These are phyloP conservation scores for Naganishia onofrii DNA, from an alignment of 768 basidiomycete species.

Conservation along the genomic window DNA sequence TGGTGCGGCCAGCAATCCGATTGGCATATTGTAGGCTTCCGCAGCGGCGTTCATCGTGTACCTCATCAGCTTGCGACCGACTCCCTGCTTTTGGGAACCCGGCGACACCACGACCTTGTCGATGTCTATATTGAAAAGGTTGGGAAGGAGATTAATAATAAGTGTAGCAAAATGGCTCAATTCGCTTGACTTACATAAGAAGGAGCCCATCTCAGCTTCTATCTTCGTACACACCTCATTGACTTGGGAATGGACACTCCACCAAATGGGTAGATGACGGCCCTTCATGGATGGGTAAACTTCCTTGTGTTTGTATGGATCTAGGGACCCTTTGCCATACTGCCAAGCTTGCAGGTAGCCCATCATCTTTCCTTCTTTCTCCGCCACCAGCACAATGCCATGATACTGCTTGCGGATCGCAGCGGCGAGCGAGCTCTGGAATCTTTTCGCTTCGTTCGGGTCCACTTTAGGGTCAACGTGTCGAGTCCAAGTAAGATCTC, in stretches of 20 bases:
- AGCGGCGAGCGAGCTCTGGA: not conserved
- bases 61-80: constrained; percentile 14
- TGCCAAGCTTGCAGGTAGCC: constrained; percentile 14
- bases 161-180: not conserved
- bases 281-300: not conserved
- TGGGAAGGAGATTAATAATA: too few relatives aligned
- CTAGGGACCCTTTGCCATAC: not conserved
- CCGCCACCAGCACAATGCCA: constrained; percentile 3
- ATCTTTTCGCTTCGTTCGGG: not conserved
- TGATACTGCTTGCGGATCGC: constrained; percentile 14
- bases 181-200: constrained; percentile 9
- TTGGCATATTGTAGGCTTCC: not conserved
- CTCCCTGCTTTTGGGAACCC: not conserved
- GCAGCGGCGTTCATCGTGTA: not conserved
- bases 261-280: constrained; percentile 13
- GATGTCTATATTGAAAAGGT: not conserved
- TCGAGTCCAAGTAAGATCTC: not conserved
- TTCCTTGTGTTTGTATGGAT: constrained; percentile 4
- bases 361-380: not conserved
- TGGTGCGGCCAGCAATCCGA: constrained; percentile 1
- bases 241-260: constrained; percentile 1
- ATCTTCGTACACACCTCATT: not conserved
- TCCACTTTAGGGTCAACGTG: not conserved
- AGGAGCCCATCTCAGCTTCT: not conserved
- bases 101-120: constrained; percentile 8